These are phyloP conservation scores for Leccinum subgranulosum DNA, from an alignment of 768 basidiomycete species.

Conservation along the genomic window DNA sequence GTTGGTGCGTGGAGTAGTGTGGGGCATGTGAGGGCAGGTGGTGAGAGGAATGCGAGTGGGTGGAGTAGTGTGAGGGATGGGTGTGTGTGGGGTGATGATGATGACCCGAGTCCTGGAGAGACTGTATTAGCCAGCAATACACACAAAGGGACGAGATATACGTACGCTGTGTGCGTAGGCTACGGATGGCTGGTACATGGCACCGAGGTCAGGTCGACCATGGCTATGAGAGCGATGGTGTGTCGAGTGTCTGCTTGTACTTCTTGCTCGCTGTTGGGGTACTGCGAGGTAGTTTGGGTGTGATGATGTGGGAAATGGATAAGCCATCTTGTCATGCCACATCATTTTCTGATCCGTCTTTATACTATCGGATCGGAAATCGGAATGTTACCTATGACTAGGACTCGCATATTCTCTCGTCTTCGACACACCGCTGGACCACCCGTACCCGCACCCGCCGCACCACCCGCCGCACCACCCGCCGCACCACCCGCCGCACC, in stretches of 20 bases:
- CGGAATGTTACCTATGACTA: constrained; percentile 3
- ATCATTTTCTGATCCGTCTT: background rate
- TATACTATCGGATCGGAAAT: constrained; percentile 14
- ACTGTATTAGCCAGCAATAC: background rate
- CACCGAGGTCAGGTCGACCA: background rate
- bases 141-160: background rate
- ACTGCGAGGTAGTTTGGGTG: constrained; percentile 7
- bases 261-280: constrained; percentile 4
- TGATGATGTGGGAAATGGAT: constrained; percentile 21
- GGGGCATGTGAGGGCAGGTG: background rate
- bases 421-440: constrained; percentile 11
- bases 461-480: constrained; percentile 2
- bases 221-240: constrained; percentile 13
- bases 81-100: constrained; percentile 1
- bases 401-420: constrained; percentile 16
- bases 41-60: constrained; percentile 21
- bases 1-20: constrained; percentile 10
- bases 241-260: constrained; percentile 12
- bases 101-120: too few species aligned
- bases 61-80: constrained; percentile 6
- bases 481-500: constrained; percentile 2
- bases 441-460: constrained; percentile 9
- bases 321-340: constrained; percentile 16
- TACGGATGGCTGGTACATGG: background rate
- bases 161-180: constrained; percentile 17